Percentiles rank a stretch among this genome's conserved stretches.
phyloP scores from a whole-genome alignment of 768 basidiomycete species.

The Hericium coralloides region DNA sequence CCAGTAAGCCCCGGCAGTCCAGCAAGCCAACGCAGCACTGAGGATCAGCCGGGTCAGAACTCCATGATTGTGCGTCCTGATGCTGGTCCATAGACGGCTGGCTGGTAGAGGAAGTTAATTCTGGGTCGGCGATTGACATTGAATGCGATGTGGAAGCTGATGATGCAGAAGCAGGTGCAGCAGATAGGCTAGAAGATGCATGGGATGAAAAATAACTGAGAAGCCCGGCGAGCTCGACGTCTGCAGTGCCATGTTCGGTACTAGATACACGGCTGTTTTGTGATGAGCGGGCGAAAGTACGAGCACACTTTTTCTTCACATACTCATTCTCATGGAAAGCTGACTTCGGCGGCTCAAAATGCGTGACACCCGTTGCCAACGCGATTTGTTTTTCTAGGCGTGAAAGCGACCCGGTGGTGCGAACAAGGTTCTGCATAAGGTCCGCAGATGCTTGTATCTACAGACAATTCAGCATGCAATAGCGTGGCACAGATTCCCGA shows the following conservation, averaged over 20 bases:
- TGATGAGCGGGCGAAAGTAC: background rate
- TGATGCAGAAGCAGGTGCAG: background rate
- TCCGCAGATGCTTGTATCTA: slow-evolving; percentile 7
- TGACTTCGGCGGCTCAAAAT: background rate
- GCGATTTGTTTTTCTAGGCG: slow-evolving; percentile 2
- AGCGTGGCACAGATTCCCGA: background rate
- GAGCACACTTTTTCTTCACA: background rate
- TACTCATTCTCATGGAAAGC: background rate
- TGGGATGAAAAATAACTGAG: background rate
- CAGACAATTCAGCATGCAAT: background rate
- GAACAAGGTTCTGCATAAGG: slow-evolving; percentile 9
- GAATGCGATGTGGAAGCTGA: too few relatives aligned
- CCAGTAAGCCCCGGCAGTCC: background rate
- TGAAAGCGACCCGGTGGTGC: slow-evolving; percentile 1
- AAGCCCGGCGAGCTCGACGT: background rate
- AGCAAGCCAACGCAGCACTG: background rate
- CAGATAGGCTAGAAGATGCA: background rate
- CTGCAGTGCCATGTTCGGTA: background rate
- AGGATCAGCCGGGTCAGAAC: background rate
- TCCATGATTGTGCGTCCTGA: background rate
- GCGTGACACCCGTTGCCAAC: background rate
- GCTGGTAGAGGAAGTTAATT: background rate
- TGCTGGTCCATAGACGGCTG: background rate
- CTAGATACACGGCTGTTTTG: background rate
- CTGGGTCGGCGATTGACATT: too few relatives aligned